Evolutionary conservation across 768 basidiomycete species (phyloP), one percentile per base, ranked within the genome.

Genomic region (Boletus speciosus): DNA sequence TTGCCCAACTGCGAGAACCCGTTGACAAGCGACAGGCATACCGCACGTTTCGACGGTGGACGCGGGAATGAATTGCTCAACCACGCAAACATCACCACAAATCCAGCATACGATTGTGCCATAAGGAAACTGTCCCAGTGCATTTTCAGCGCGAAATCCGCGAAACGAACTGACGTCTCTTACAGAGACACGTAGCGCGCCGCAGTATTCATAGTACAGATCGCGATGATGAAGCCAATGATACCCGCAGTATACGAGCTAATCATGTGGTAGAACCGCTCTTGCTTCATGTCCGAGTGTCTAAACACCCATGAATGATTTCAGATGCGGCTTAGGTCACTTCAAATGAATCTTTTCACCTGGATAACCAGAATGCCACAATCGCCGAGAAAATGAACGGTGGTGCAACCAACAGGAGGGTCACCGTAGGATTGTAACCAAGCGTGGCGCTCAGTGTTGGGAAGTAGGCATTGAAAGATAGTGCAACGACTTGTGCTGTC

Each of bases 1-100:
- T 95, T 95, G 0, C 92, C 93, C 6, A 90, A 75, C 65, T 91
- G 87, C 23, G 88, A 87, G 66, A 91, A 84, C 47, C 83, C 82
- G 68, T 94, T 93, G 63, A 93, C 82, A 54, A 90, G 71, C 1
- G 91, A 90, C 42, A 95, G 75, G 16, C 85, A 86, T 19, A 93
- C 87, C 3, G 92, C 89, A 21, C 93, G 85, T 70, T 94, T 95
- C 34, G 85, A 83, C 1, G 91, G 83, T 8, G 93, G 86, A 19
- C 85, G 82, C 36, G 90, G 84, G 70, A 95, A 77, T 25, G 78
- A 76, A 60, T 76, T 80, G 51, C 73, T 76, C 56, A 81, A 73
- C 81, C 80, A 80, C 19, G 78, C 72, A 58, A 70, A 59, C 61
- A 88, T 84, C 57, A 79, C 78, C 59, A 91, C 82, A 67, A 85